A percentile compares a stretch with the other conserved stretches of the same genome.
Evolutionary conservation across 345 rosid genomes (phyloP).

Genomic region (thale cress (Arabidopsis thaliana)): TAIR10.1 NC_003071.7:18057001-18057500

Average conservation of each 20-base stretch:
- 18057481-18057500: slow-evolving; percentile 94
- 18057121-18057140: slow-evolving; percentile 64
- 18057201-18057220: slow-evolving; percentile 51
- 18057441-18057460: slow-evolving; percentile 87
- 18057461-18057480: slow-evolving; percentile 90
- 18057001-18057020: slow-evolving; percentile 68
- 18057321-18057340: slow-evolving; percentile 63
- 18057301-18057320: slow-evolving; percentile 52
- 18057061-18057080: slow-evolving; percentile 49
- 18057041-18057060: slow-evolving; percentile 78
- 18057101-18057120: slow-evolving; percentile 50
- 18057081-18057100: slow-evolving; percentile 51
- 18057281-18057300: slow-evolving; percentile 66
- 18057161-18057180: slow-evolving; percentile 68
- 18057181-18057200: slow-evolving; percentile 50
- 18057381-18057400: slow-evolving; percentile 48
- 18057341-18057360: slow-evolving; percentile 53
- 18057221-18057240: slow-evolving; percentile 61
- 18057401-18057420: slow-evolving; percentile 54
- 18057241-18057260: slow-evolving; percentile 61
- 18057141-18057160: slow-evolving; percentile 74
- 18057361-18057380: slow-evolving; percentile 43
- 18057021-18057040: slow-evolving; percentile 74
- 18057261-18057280: slow-evolving; percentile 58
- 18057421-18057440: slow-evolving; percentile 60